Evolutionary conservation across 1,284 basidiomycete species (phyloP), one percentile per base, ranked within the genome.

Genomic region (Ustilago esculenta): DNA sequence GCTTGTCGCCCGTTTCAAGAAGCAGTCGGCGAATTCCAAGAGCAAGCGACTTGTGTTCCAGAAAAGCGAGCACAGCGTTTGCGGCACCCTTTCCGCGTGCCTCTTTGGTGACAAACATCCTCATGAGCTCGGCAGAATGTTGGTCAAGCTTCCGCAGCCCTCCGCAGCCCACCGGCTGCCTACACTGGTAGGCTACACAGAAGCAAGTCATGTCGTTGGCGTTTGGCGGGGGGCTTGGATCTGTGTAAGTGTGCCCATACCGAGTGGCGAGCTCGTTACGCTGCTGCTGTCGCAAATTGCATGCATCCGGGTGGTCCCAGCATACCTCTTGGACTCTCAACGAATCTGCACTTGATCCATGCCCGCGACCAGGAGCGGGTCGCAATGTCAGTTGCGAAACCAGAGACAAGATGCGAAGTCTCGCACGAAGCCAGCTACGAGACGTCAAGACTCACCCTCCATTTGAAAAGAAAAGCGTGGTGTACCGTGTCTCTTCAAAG

Each of bases 1-100:
- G 58, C 36, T 46, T 54, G 34, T 68, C 57, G 10, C 64, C 57
- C 0, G 64, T 68, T 29, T 68, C 64, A 21, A 68, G 57, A 10
- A 56, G 49, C 10, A 68, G 35, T 11, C 45, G 48, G 17, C 23
- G 21, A 2, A 60, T 30, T 30, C 53, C 57, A 6, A 68, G 24
- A 8, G 21, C 25, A 14, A 48, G 37, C 8, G 64, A 39, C n/a
- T 41, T 48, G 10, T 39, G 47, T 17, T 68, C 64, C 30, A 68
- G 45, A 36, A 61, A 61, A 8, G 12, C 44, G 14, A 68, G 49
- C 8, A 60, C 25, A 5, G 64, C 64, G 3, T 49, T 45, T 14
- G 64, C 57, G 8, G 64, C 64, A 7, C 57, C 63, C 29, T 49
- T 55, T 14, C 56, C 51, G 17, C 64, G 56, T 9, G 57, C 52